Evolutionary conservation across 129 eudicot genomes (phyloP), one percentile per base, ranked within the genome.

Genomic region (Calendula officinalis): DNA sequence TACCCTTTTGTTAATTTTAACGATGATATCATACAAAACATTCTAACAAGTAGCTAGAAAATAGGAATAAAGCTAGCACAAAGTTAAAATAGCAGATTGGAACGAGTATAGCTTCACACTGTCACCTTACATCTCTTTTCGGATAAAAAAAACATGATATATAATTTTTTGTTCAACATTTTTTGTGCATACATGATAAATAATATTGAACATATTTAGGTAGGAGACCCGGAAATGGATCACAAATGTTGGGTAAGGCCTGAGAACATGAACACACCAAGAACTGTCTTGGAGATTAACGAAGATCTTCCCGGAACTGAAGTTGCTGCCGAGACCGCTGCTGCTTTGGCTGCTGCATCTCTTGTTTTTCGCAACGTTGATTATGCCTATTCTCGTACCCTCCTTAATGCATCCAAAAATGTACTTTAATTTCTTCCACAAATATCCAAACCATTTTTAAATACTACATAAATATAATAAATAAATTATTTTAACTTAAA

Each of bases 291-390:
- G 34, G 76, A 82, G 71, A 84, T 90, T 30, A 83, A 82, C 44
- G 15, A 61, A 13, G 67, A 57, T 6, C 3, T 9, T 5, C 95
- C 97, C 0, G 97, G 97, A 22, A 82, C 95, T 0, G 97, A 90
- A 69, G 82, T 90, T 59, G 97, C 97, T 15, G 97, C 90, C 0
- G 95, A 90, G 64, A 90, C 97, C 12, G 53, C 82, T 56, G 92
- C 97, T 17, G 97, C 97, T 3, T 12, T 90, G 81, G 95, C 97
- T n/a, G 74, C 95, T 58, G 74, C 97, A 51, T 68, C 92, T 4
- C 67, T 90, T 32, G 95, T 73, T 8, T 82, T 90, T 14, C 68
- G 85, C 11, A 11, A 16, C 8, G 6, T 27, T 47, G 90, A 90
- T 68, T 77, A 53, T 12, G 17, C 80, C 3, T 86, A 90, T 61